Percentiles rank a stretch among this genome's conserved stretches.
Conservation (phyloP, 2,329 filamentous ascomycete genomes). For the Talaromyces marneffei region DNA sequence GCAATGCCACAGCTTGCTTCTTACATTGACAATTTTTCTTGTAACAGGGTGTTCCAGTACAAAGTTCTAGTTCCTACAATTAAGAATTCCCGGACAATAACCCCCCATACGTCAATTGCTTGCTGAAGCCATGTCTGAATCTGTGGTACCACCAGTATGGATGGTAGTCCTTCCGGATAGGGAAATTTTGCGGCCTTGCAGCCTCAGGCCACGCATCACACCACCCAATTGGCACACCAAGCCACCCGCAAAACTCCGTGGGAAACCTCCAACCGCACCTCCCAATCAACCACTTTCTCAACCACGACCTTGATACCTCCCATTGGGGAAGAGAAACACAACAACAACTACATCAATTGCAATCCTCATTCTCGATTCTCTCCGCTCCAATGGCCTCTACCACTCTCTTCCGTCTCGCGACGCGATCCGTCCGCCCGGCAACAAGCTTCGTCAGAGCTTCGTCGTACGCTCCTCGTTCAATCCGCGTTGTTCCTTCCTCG, state of each 20-base stretch:
- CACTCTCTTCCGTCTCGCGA: constrained; percentile 64
- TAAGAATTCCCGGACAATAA: not conserved
- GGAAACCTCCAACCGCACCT: constrained; percentile 8
- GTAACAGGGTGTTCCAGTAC: not conserved
- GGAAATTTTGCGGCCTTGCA: constrained; percentile 8
- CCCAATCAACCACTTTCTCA: constrained; percentile 9
- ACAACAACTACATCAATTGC: constrained; percentile 9
- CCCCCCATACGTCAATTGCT: not conserved
- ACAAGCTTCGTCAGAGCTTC: constrained; percentile 59
- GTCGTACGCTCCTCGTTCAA: constrained; percentile 46
- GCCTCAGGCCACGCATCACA: constrained; percentile 17
- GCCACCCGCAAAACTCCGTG: constrained; percentile 19
- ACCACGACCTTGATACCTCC: constrained; percentile 7
- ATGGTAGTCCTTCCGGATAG: not conserved
- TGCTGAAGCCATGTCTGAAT: too few relatives aligned
- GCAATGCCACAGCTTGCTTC: not conserved
- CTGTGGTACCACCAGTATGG: too few relatives aligned
- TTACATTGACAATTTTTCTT: not conserved
- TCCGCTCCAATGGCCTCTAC: constrained; percentile 57
- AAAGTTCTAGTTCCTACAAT: not conserved
- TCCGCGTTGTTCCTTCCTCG: constrained; percentile 48
- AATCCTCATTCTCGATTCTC: constrained; percentile 9
- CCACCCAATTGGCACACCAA: too few relatives aligned
- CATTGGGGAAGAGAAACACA: constrained; percentile 14
- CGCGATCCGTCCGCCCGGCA: constrained; percentile 56